These are phyloP conservation scores for Drechslerella coelobrocha DNA, from an alignment of 2,329 filamentous ascomycete species.

Conservation along the genomic window DNA sequence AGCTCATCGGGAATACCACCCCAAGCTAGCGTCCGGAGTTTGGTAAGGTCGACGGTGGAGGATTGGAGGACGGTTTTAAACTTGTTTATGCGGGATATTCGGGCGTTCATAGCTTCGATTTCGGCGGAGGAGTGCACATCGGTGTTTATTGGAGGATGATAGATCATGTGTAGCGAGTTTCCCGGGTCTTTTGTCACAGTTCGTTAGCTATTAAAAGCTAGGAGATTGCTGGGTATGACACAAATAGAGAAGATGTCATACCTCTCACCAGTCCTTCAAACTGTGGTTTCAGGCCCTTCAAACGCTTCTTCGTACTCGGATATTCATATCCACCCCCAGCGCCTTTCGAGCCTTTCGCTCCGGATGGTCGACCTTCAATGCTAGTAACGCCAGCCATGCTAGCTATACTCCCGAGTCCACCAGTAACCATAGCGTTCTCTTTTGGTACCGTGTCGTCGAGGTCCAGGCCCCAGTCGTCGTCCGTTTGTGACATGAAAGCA, in stretches of 20 bases:
- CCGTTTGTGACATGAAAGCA: constrained; percentile 79
- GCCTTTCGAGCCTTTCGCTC: constrained; percentile 37
- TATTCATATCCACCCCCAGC: constrained; percentile 49
- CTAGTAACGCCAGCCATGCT: constrained; percentile 48
- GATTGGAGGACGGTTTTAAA: constrained; percentile 96
- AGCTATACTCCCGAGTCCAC: constrained; percentile 43
- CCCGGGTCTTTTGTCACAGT: constrained; percentile 69
- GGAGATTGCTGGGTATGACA: neutral
- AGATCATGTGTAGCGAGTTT: constrained; percentile 92
- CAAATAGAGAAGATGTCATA: constrained; percentile 55
- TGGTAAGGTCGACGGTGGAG: constrained; percentile 82
- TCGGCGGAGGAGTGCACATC: constrained; percentile 71
- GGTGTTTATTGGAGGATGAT: constrained; percentile 76
- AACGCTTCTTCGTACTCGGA: constrained; percentile 58
- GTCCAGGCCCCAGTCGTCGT: constrained; percentile 80
- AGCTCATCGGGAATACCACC: constrained; percentile 94
- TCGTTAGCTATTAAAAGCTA: too few relatives aligned
- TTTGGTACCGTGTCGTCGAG: constrained; percentile 65
- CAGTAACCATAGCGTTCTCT: constrained; percentile 20
- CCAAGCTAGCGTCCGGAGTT: constrained; percentile 87
- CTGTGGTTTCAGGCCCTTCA: constrained; percentile 93
- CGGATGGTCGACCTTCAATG: constrained; percentile 41
- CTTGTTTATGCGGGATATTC: constrained; percentile 94
- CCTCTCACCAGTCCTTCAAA: constrained; percentile 93
- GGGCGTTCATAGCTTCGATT: constrained; percentile 80